Conservation (phyloP, 140 eudicot genomes). For the Erigeron philadelphicus region DNA sequence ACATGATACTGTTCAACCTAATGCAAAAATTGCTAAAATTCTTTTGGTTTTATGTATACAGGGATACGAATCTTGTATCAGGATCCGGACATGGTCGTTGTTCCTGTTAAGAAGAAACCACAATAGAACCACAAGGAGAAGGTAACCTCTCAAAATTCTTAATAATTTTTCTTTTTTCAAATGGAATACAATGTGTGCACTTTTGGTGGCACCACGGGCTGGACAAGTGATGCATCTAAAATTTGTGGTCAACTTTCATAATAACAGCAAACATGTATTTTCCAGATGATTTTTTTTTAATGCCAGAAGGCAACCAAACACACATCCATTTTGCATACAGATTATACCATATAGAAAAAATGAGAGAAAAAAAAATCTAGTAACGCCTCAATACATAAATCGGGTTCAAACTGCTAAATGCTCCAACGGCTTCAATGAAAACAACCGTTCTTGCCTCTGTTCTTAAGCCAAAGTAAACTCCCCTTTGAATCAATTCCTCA, state of each 20-base stretch:
- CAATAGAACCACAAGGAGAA: constrained; percentile 49
- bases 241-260: background rate
- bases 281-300: too few species aligned
- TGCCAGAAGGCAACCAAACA: too few species aligned
- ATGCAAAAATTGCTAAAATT: constrained; percentile 11
- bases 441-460: too few species aligned
- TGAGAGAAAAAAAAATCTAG: too few species aligned
- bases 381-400: too few species aligned
- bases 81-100: constrained; percentile 74
- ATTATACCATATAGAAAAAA: too few species aligned
- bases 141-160: constrained; percentile 33
- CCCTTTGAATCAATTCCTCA: too few species aligned
- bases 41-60: constrained; percentile 20
- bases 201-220: background rate
- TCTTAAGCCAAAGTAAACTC: too few species aligned
- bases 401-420: too few species aligned
- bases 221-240: background rate
- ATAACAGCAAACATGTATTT: too few species aligned
- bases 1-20: background rate
- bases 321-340: too few species aligned
- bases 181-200: constrained; percentile 2
- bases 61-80: constrained; percentile 60
- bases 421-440: too few species aligned
- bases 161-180: background rate
- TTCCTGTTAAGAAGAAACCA: constrained; percentile 54